A percentile compares a stretch with the other conserved stretches of the same genome.
phyloP scores from a whole-genome alignment of 1,284 basidiomycete species.

The Cutaneotrichosporon sp. region DNA sequence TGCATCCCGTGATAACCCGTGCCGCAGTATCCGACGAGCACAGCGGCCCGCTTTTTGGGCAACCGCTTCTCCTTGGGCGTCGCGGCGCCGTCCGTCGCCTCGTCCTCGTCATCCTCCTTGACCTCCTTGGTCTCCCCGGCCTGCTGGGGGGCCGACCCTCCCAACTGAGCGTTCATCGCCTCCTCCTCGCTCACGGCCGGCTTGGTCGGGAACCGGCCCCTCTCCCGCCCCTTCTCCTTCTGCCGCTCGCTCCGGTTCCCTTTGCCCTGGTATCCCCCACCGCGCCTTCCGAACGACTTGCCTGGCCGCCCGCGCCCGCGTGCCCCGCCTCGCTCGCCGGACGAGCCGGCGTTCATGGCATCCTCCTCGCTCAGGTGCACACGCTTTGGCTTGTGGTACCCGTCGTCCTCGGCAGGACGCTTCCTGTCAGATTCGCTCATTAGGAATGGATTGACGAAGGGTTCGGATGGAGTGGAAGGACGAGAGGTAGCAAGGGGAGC shows the following conservation, averaged over 20 bases:
- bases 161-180: background rate
- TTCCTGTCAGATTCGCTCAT: background rate
- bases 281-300: background rate
- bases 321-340: background rate
- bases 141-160: background rate
- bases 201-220: background rate
- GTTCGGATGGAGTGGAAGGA: no score
- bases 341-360: slow-evolving; percentile 8
- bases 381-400: background rate
- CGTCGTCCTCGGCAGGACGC: background rate
- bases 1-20: slow-evolving; percentile 84
- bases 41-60: slow-evolving; percentile 55
- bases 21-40: slow-evolving; percentile 54
- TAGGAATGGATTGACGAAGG: no score
- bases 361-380: slow-evolving; percentile 12
- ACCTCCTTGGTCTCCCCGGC: background rate
- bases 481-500: no score
- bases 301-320: slow-evolving; percentile 3
- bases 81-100: no score
- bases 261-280: slow-evolving; percentile 7
- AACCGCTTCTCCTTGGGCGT: slow-evolving; percentile 41
- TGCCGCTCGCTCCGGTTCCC: background rate
- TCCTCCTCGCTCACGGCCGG: slow-evolving; percentile 3
- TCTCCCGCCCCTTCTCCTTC: background rate
- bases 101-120: slow-evolving; percentile 18